Evolutionary conservation across 192 early-diverging fungal species (phyloP).

Genomic region (Linnemannia hyalina): DNA sequence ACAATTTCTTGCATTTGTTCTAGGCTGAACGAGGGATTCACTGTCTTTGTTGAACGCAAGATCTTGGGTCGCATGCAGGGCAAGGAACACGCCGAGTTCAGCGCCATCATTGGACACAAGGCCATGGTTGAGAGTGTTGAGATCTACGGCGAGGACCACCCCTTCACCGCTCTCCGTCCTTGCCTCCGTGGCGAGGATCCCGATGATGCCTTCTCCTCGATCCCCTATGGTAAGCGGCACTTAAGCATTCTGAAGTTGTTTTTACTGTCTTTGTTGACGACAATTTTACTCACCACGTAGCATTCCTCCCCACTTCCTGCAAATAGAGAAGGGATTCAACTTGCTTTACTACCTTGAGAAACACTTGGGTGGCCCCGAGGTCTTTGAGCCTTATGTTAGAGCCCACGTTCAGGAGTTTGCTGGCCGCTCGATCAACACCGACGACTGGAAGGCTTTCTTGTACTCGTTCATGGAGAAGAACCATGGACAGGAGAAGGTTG

Average conservation of each 20-base stretch:
- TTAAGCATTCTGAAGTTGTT: not conserved
- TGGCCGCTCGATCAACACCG: constrained; percentile 89
- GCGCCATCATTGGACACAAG: constrained; percentile 86
- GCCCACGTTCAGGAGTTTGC: constrained; percentile 86
- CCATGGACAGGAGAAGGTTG: constrained; percentile 75
- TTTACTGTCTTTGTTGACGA: constrained; percentile 1
- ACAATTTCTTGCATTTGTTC: constrained; percentile 68
- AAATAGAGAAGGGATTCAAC: constrained; percentile 93
- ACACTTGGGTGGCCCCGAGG: constrained; percentile 82
- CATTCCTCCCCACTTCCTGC: not conserved
- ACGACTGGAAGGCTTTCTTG: constrained; percentile 89
- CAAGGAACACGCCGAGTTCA: constrained; percentile 82
- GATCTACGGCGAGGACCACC: constrained; percentile 71
- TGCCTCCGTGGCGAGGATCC: constrained; percentile 81
- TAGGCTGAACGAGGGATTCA: constrained; percentile 98
- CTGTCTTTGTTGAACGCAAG: constrained; percentile 92
- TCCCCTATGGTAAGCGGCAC: constrained; percentile 80
- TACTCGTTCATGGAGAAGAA: constrained; percentile 81
- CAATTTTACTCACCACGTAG: not conserved
- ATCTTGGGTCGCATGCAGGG: constrained; percentile 87
- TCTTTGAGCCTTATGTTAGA: constrained; percentile 91
- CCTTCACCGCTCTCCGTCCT: constrained; percentile 78
- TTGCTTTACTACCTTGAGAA: constrained; percentile 94
- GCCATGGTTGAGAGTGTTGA: constrained; percentile 78
- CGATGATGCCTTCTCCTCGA: constrained; percentile 80